A percentile compares a stretch with the other conserved stretches of the same genome.
These are phyloP conservation scores for Mucor irregularis DNA, from an alignment of 371 early-diverging fungal genomes.

Conservation along the genomic window DNA sequence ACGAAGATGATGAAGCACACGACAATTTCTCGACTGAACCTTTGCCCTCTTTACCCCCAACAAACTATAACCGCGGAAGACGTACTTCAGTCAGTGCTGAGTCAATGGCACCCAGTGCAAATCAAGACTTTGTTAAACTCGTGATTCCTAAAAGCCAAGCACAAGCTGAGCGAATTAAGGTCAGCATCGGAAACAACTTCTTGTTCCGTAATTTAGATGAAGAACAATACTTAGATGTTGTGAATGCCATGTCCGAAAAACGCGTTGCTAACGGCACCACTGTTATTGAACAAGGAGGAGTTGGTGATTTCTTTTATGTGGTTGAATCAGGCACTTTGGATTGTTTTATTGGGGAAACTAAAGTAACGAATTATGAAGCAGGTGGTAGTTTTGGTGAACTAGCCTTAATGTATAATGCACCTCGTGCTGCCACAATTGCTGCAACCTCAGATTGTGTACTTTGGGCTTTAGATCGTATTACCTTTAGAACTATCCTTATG, in stretches of 20 bases:
- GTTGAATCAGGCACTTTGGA: constrained; percentile 96
- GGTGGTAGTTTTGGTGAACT: constrained; percentile 97
- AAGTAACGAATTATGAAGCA: constrained; percentile 78
- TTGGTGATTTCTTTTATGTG: constrained; percentile 97
- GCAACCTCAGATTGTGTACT: constrained; percentile 83
- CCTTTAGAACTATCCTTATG: constrained; percentile 93
- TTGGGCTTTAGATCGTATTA: constrained; percentile 96
- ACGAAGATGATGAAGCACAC: constrained; percentile 59
- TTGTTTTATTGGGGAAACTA: constrained; percentile 73
- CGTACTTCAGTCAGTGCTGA: constrained; percentile 96
- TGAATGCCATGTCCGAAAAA: constrained; percentile 97
- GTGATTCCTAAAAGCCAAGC: constrained; percentile 87
- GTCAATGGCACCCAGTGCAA: constrained; percentile 90
- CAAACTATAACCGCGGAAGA: constrained; percentile 71
- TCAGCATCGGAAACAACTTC: constrained; percentile 86
- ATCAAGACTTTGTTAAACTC: constrained; percentile 75
- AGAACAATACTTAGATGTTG: constrained; percentile 92
- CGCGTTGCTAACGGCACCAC: constrained; percentile 67
- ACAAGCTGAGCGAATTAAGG: constrained; percentile 81
- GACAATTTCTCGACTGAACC: constrained; percentile 55
- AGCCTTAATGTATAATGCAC: constrained; percentile 97
- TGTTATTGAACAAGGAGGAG: constrained; percentile 95
- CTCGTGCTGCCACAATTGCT: constrained; percentile 95
- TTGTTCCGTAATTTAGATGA: constrained; percentile 93
- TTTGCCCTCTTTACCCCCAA: constrained; percentile 39